A percentile compares a stretch with the other conserved stretches of the same genome.
phyloP scores from a whole-genome alignment of 2,329 filamentous ascomycete genomes.

The Scopulariopsis brevicaulis region DNA sequence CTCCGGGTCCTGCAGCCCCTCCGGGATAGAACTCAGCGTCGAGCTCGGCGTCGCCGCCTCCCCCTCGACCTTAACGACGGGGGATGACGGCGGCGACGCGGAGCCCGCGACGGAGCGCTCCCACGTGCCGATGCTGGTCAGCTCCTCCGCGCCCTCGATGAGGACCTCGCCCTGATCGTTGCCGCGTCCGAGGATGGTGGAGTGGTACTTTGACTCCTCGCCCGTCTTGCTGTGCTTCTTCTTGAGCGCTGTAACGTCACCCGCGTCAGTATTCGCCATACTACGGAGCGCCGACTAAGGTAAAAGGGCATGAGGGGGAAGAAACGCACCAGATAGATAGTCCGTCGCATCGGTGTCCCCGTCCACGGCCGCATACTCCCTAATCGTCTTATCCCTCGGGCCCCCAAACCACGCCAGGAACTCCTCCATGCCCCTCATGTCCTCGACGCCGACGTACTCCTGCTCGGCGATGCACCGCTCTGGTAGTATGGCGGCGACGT shows the following conservation, averaged over 20 bases:
- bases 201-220: slow-evolving; percentile 76
- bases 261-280: slow-evolving; percentile 8
- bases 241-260: slow-evolving; percentile 52
- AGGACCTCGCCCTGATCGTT: slow-evolving; percentile 60
- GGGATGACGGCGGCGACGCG: slow-evolving; percentile 6
- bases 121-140: slow-evolving; percentile 59
- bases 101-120: slow-evolving; percentile 24
- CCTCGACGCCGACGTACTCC: slow-evolving; percentile 59
- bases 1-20: slow-evolving; percentile 29
- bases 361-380: slow-evolving; percentile 66
- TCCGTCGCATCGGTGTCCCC: slow-evolving; percentile 54
- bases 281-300: background rate
- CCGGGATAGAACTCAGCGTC: slow-evolving; percentile 44
- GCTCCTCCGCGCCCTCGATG: slow-evolving; percentile 62
- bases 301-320: background rate
- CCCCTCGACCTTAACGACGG: background rate
- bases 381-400: slow-evolving; percentile 65
- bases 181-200: slow-evolving; percentile 68
- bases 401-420: slow-evolving; percentile 75
- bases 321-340: slow-evolving; percentile 50
- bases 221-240: slow-evolving; percentile 87
- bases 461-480: slow-evolving; percentile 58
- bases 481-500: slow-evolving; percentile 64
- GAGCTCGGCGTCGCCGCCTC: slow-evolving; percentile 38
- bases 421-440: slow-evolving; percentile 63